Evolutionary conservation across 2,329 filamentous ascomycete species (phyloP), one percentile per base, ranked within the genome.

Genomic region (Chaetomium globosum): DNA sequence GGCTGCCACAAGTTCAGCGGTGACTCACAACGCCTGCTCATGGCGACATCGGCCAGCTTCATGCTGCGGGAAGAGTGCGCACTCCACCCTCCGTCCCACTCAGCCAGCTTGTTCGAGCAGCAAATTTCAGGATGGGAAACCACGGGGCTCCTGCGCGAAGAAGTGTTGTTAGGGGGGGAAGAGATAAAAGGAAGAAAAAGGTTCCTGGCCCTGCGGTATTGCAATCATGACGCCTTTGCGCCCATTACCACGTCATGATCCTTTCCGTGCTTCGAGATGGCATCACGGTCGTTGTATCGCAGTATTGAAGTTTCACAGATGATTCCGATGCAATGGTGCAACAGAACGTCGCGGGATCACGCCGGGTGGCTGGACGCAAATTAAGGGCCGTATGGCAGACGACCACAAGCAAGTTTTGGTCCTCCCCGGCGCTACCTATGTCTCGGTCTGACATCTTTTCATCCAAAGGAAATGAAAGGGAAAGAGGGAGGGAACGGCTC

Each of bases 381-480:
- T 54, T 58, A 59, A 64, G 46, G 57, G 53, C 36, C 49, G 61
- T 66, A 30, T 58, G 46, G 56, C 61, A 64, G 55, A 43, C 46
- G 51, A 46, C 36, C 61, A 51, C 33, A 13, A 51, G 28, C n/a
- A 64, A 33, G 31, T 65, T 61, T 61, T 10, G 31, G 60, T 61
- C n/a, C 46, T 36, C 31, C 57, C 21, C 51, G 28, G 19, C 21
- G 30, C 43, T 13, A 28, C n/a, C 51, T 21, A n/a, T 66, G 51
- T 66, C 57, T 63, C 60, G 57, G 28, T 30, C 63, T 60, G 51
- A 33, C 57, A n/a, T 46, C 43, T 57, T 13, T 26, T 13, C 30
- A 19, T 28, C 54, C 54, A 8, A 57, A 36, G 8, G n/a, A 36
- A 55, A 33, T 21, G 28, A 33, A 36, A 16, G 13, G 51, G 9